phyloP scores from a whole-genome alignment of 2,329 filamentous ascomycete species.

The Diplocarpon mali region DNA sequence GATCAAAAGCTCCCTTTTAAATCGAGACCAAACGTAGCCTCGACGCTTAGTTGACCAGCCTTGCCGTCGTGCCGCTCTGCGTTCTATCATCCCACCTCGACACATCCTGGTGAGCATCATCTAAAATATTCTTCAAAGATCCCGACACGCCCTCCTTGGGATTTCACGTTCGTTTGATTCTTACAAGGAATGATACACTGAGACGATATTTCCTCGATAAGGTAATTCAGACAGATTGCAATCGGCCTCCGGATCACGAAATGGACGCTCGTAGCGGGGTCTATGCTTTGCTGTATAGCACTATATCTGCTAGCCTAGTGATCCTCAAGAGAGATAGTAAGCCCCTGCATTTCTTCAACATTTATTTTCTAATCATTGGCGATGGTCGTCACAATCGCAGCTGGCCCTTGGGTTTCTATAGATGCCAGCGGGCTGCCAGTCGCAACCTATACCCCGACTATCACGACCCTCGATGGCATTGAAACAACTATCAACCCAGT shows the following conservation, averaged over 20 bases:
- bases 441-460: constrained; percentile 21
- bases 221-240: not conserved
- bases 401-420: constrained; percentile 20
- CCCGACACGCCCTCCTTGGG: too few species aligned
- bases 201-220: too few species aligned
- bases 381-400: not conserved
- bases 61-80: too few species aligned
- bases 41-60: too few species aligned
- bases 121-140: too few species aligned
- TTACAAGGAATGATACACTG: too few species aligned
- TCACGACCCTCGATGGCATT: constrained; percentile 18
- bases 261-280: not conserved
- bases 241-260: not conserved
- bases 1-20: too few species aligned
- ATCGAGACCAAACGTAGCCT: too few species aligned
- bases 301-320: not conserved
- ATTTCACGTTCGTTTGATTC: too few species aligned
- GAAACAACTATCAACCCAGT: constrained; percentile 17
- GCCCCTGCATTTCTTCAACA: not conserved
- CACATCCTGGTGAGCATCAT: not conserved
- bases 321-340: not conserved
- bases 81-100: too few species aligned
- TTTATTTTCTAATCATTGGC: not conserved
- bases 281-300: not conserved
- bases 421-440: constrained; percentile 17